phyloP scores from a whole-genome alignment of 768 basidiomycete genomes.

The Pluteus cervinus region DNA sequence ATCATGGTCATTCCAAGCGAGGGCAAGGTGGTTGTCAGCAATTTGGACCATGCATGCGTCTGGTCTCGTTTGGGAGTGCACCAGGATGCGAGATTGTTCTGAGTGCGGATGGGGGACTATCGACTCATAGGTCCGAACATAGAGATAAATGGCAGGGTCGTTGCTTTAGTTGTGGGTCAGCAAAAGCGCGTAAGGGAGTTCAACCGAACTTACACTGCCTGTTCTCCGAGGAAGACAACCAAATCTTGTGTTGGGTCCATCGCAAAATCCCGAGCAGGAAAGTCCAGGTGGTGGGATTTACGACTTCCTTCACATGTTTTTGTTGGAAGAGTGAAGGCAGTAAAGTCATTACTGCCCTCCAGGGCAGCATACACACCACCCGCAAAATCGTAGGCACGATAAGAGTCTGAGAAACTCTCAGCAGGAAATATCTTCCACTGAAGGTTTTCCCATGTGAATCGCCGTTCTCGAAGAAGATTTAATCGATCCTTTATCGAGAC shows the following conservation, averaged over 20 bases:
- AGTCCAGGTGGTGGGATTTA: slow-evolving; percentile 21
- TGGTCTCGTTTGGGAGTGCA: no score
- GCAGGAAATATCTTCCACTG: slow-evolving; percentile 11
- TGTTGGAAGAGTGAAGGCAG: slow-evolving; percentile 20
- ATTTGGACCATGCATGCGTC: no score
- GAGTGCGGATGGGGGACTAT: no score
- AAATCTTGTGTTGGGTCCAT: slow-evolving; percentile 65
- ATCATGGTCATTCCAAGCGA: no score
- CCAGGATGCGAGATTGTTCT: no score
- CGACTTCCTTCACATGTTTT: slow-evolving; percentile 11
- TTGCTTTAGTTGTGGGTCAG: no score
- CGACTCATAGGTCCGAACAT: no score
- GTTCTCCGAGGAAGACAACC: slow-evolving; percentile 33
- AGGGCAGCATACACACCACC: slow-evolving; percentile 50
- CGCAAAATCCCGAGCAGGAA: slow-evolving; percentile 48
- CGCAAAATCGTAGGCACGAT: slow-evolving; percentile 53
- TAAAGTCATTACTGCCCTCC: slow-evolving; percentile 11
- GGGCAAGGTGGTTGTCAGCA: no score
- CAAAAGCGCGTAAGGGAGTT: no score
- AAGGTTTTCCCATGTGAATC: slow-evolving; percentile 17
- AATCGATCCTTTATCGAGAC: slow-evolving; percentile 16
- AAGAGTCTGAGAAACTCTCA: slow-evolving; percentile 12
- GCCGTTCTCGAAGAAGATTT: slow-evolving; percentile 11
- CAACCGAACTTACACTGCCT: no score
- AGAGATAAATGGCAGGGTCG: no score